Base-by-base conservation (phyloP, 2,329 filamentous ascomycete genomes). In the Pezizomycotina sp. region DNA sequence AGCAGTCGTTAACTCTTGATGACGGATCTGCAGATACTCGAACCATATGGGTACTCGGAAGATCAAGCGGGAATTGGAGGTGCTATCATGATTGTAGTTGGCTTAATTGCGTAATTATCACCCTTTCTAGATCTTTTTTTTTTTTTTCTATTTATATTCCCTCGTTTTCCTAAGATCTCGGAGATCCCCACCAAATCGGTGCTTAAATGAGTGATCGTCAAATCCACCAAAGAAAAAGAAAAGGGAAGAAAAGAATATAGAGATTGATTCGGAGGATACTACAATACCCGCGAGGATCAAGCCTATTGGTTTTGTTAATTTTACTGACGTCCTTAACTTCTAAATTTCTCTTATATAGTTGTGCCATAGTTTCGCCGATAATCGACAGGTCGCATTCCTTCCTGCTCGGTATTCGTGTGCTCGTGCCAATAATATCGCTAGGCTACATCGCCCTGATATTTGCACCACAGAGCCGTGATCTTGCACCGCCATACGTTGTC, bases 51-150 rank as follows among this genome's bases (percentile, higher is more conserved):
- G 51, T 92, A 82, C 66, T 68, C 62, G 41, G 77, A 92, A 55
- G 76, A 77, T 47, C 68, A 92, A 37, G 80, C 86, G 14, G 89
- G 89, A 21, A 84, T 95, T 51, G 82, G 76, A 7, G 89, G 89
- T 46, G 89, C 79, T 1, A 58, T 95, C 6, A 68, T 95, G 21
- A 95, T 95, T 54, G 65, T 92, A 29, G 79, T 89, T 34, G 89
- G 89, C 6, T 71, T 98, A 1, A 64, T 91, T 27, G 58, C 69
- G 40, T 43, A 43, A 19, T 35, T n/a, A 13, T 12, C 20, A 19
- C 25, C 23, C n/a, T 7, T 12, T 4, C 7, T 14, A 5, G 14
- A n/a, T 27, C 10, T 22, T 15, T 19, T 10, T 21, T 9, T 6
- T 25, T 3, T 16, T 12, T n/a, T n/a, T n/a, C n/a, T n/a, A n/a